Conservation (phyloP, 768 basidiomycete species). For the Termitomyces titanicus region DNA sequence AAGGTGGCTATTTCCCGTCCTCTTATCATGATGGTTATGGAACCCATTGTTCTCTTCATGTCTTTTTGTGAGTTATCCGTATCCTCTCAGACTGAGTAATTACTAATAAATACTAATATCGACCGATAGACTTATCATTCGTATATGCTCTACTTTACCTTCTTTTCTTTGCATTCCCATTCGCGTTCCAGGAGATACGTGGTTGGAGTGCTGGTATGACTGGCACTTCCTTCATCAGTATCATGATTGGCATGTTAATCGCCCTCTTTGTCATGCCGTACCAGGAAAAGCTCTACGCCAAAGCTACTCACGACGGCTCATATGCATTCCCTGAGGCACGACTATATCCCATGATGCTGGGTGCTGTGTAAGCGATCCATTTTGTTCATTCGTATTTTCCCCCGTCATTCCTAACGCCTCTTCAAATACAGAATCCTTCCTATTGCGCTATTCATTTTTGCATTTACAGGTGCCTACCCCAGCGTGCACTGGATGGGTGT, state of each 20-base stretch:
- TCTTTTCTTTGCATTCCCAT: slow-evolving; percentile 42
- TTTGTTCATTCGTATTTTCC: not conserved
- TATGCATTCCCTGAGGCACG: slow-evolving; percentile 37
- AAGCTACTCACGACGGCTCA: slow-evolving; percentile 28
- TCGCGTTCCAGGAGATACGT: slow-evolving; percentile 36
- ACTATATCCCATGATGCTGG: slow-evolving; percentile 38
- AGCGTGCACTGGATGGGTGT: slow-evolving; percentile 34
- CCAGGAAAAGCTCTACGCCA: slow-evolving; percentile 31
- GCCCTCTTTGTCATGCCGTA: slow-evolving; percentile 28
- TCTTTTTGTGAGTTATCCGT: slow-evolving; percentile 4
- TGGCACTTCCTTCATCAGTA: slow-evolving; percentile 40
- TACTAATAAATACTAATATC: not conserved
- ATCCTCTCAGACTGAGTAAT: not conserved
- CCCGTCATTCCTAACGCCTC: not conserved
- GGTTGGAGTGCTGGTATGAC: slow-evolving; percentile 36
- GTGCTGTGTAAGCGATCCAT: slow-evolving; percentile 28
- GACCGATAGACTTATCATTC: not conserved
- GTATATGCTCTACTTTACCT: slow-evolving; percentile 13
- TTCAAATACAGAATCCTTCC: slow-evolving; percentile 28
- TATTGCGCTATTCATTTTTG: slow-evolving; percentile 39
- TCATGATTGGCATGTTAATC: slow-evolving; percentile 35
- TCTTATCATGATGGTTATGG: slow-evolving; percentile 8
- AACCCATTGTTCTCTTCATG: slow-evolving; percentile 6
- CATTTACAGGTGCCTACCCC: slow-evolving; percentile 39
- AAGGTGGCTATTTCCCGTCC: slow-evolving; percentile 5